phyloP scores from a whole-genome alignment of 2,329 filamentous ascomycete species.

The Cytospora schulzeri region DNA sequence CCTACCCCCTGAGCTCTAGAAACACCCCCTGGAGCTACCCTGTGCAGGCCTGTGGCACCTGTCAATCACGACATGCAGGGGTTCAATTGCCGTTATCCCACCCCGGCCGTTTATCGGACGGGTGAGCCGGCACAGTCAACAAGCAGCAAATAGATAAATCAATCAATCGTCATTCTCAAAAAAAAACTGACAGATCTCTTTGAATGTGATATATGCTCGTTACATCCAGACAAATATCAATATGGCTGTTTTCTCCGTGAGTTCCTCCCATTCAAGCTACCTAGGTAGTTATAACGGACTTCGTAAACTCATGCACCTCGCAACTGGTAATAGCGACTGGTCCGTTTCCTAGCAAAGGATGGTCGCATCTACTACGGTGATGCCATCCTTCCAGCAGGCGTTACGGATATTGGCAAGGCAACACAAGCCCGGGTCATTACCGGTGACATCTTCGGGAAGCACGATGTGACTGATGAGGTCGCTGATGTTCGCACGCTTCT shows the following conservation, averaged over 20 bases:
- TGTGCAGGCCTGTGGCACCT: not conserved
- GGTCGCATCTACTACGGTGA: slow-evolving; percentile 74
- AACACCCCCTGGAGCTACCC: not conserved
- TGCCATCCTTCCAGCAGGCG: slow-evolving; percentile 65
- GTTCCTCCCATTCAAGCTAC: not conserved
- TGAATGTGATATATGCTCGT: not conserved
- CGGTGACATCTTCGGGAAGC: slow-evolving; percentile 67
- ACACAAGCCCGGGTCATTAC: slow-evolving; percentile 63
- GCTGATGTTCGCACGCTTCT: slow-evolving; percentile 60
- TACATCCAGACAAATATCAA: not conserved
- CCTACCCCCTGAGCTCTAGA: not conserved
- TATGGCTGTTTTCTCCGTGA: slow-evolving; percentile 33
- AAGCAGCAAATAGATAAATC: not conserved
- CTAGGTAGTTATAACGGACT: not conserved
- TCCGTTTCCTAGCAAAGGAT: slow-evolving; percentile 73
- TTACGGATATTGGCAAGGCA: slow-evolving; percentile 62
- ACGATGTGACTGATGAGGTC: slow-evolving; percentile 64
- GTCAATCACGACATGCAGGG: not conserved
- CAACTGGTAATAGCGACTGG: slow-evolving; percentile 60
- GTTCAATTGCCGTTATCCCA: not conserved
- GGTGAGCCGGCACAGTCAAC: not conserved
- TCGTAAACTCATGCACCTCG: slow-evolving; percentile 9
- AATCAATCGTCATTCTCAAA: not conserved
- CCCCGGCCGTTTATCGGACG: not conserved
- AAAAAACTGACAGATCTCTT: no score